phyloP scores from a whole-genome alignment of 1,139 yeast genomes.

The Diutina neorugosa region DNA sequence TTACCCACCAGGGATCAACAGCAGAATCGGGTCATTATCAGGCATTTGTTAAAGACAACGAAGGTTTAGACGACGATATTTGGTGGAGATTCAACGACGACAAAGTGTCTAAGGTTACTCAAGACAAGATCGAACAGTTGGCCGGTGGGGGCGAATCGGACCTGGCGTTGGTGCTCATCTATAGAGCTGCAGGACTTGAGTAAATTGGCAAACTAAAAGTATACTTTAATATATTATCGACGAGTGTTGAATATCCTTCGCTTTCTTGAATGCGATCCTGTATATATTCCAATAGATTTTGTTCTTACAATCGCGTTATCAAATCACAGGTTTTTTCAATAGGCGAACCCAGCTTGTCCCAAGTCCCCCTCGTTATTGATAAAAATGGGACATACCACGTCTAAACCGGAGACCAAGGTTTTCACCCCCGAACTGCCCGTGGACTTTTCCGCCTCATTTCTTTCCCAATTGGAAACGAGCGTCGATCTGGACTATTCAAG shows the following conservation, averaged over 20 bases:
- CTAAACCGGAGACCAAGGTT: conserved; percentile 53
- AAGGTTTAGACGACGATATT: conserved; percentile 49
- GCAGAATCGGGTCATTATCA: conserved; percentile 98
- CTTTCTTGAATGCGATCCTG: not conserved
- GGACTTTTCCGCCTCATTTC: conserved; percentile 57
- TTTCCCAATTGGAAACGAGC: conserved; percentile 60
- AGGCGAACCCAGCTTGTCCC: not conserved
- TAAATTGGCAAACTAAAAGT: not conserved
- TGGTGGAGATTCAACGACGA: conserved; percentile 98
- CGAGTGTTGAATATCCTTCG: too few relatives aligned
- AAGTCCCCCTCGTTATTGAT: not conserved
- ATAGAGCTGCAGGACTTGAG: conserved; percentile 56
- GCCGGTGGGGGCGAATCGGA: conserved; percentile 99
- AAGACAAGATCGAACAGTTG: conserved; percentile 68
- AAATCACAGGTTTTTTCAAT: not conserved
- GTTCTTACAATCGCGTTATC: not conserved
- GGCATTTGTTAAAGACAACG: conserved; percentile 65
- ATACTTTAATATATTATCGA: too few relatives aligned
- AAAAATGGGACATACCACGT: conserved; percentile 43
- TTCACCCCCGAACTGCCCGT: conserved; percentile 65
- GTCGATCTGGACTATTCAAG: conserved; percentile 66
- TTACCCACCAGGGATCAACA: conserved; percentile 90
- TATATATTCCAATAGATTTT: not conserved
- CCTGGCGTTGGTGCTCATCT: conserved; percentile 78
- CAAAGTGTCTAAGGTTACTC: conserved; percentile 64